Base-by-base conservation (phyloP, 768 basidiomycete genomes). In the Leccinum rimulosum region DNA sequence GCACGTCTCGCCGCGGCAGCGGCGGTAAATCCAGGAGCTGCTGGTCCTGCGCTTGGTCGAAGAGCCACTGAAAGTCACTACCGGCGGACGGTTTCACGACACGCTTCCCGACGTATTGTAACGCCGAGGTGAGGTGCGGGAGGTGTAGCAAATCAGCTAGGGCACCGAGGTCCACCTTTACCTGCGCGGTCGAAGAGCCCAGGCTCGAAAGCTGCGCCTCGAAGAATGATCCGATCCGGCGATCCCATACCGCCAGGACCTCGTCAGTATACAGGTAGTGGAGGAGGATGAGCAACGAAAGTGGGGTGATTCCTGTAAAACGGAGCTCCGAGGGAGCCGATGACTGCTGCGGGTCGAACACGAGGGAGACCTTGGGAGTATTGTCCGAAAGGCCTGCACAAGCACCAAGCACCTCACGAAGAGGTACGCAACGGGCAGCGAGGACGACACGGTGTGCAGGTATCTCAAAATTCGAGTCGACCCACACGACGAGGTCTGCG, bases 241-340 rank as follows among this genome's bases (percentile, higher is more conserved):
- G 78, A 69, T 98, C 95, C 92, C 94, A 95, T 14, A 95, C 71
- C 0, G 92, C 86, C 11, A 92, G 76, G 1, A 95, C 72, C 43
- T 86, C 82, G 70, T 99, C 96, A 1, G 90, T 82, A 73, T 98
- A 98, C n/a, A 98, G 73, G 67, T 94, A 98, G 25, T 86, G 81
- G 19, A 97, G 71, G 19, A 98, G 76, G 22, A 96, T 79, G 15
- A 97, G 81, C 15, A 88, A 72, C 0, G 92, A 76, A 7, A 95
- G 74, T 0, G 88, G 79, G 49, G 85, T 82, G 60, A 83, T 84
- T 2, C 84, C 84, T 0, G 76, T 67, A 48, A 96, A 65, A 17
- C 69, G 68, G 14, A 73, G 58, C 8, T 31, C 40, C 1, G 52
- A 43, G 35, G 35, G 53, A 50, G 49, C 40, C 17, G 30, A 53